Evolutionary conservation across 1,139 yeast species (phyloP).

Genomic region (Kodamaea ohmeri): DNA sequence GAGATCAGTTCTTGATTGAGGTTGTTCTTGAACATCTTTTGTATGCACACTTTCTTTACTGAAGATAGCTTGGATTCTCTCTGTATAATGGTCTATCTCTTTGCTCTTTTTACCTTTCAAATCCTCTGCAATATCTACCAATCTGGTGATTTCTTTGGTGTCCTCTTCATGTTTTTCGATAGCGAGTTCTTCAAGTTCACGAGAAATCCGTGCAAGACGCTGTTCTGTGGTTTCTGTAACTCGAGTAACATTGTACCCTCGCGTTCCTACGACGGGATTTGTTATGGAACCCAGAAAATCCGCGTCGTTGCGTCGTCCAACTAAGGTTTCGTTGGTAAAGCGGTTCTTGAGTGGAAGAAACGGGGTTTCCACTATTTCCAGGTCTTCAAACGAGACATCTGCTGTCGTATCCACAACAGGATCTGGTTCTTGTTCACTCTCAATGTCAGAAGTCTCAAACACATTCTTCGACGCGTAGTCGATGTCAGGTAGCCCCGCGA

Average conservation of each 20-base stretch:
- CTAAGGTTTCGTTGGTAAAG: constrained; percentile 19
- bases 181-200: constrained; percentile 43
- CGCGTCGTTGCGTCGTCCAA: constrained; percentile 25
- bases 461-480: constrained; percentile 33
- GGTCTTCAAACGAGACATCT: not conserved
- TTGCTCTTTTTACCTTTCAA: not conserved
- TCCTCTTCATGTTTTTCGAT: constrained; percentile 9
- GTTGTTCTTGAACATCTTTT: not conserved
- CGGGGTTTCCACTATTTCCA: constrained; percentile 15
- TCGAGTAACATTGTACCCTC: constrained; percentile 27
- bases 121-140: constrained; percentile 7
- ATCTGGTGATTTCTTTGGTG: constrained; percentile 10
- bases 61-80: not conserved
- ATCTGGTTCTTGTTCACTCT: constrained; percentile 25
- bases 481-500: constrained; percentile 27
- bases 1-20: constrained; percentile 5
- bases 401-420: not conserved
- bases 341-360: constrained; percentile 20
- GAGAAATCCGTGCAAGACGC: constrained; percentile 42
- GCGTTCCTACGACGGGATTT: constrained; percentile 17
- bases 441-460: constrained; percentile 52
- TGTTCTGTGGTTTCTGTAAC: constrained; percentile 41
- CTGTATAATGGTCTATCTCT: not conserved
- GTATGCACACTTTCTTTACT: not conserved
- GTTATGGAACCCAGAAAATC: constrained; percentile 40